A percentile compares a stretch with the other conserved stretches of the same genome.
phyloP scores from a whole-genome alignment of 148 eudicot species.

The Cornus controversa region DNA sequence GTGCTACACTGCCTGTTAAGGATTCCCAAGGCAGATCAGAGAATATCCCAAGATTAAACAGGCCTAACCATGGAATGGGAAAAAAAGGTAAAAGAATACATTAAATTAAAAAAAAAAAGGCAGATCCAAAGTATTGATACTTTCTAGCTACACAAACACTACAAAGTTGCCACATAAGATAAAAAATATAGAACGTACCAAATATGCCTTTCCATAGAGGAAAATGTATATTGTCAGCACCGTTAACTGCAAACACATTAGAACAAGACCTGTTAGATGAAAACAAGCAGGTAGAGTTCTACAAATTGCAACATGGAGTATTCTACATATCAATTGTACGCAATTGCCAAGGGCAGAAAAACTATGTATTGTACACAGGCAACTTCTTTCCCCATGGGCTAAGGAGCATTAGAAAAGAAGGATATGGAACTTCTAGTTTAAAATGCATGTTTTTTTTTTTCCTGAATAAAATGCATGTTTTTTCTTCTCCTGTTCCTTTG shows the following conservation, averaged over 20 bases:
- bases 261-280: conserved; percentile 4
- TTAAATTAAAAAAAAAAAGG: not conserved
- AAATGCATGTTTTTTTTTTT: too few species aligned
- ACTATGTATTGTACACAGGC: not conserved
- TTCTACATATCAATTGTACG: not conserved
- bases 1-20: not conserved
- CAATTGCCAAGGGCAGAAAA: not conserved
- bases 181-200: conserved; percentile 51
- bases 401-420: not conserved
- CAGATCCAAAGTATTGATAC: not conserved
- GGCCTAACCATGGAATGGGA: not conserved
- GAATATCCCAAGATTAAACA: not conserved
- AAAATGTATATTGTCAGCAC: conserved; percentile 90
- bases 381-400: not conserved
- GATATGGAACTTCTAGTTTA: conserved; percentile 8
- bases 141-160: not conserved
- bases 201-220: conserved; percentile 89
- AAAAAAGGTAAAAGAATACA: too few species aligned
- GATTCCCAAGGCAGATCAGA: not conserved
- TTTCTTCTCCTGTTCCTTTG: not conserved
- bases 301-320: not conserved
- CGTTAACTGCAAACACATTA: conserved; percentile 73
- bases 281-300: not conserved
- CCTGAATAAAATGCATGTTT: not conserved
- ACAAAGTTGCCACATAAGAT: not conserved